phyloP scores from a whole-genome alignment of 768 basidiomycete species.

The Lactarius pseudohatsudake region DNA sequence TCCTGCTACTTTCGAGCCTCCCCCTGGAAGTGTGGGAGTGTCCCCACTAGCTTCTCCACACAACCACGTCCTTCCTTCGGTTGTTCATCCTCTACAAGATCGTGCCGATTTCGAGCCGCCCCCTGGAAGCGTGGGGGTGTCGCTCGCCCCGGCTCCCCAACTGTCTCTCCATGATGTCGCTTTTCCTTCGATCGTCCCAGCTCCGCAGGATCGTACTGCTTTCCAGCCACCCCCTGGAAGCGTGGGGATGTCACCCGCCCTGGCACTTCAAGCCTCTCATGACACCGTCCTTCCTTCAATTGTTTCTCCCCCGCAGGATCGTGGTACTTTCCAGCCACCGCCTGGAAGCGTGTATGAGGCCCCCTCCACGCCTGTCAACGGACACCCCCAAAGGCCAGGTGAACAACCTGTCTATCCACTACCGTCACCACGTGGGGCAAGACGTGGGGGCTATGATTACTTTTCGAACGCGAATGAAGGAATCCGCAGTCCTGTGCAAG shows the following conservation, averaged over 20 bases:
- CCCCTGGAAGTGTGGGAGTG: neutral
- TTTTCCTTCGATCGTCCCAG: neutral
- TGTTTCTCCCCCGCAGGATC: neutral
- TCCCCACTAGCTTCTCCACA: neutral
- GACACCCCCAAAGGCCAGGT: constrained; percentile 7
- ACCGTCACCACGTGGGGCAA: constrained; percentile 15
- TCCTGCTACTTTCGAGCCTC: constrained; percentile 11
- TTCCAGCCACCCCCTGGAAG: neutral
- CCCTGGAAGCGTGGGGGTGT: neutral
- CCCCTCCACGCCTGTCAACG: neutral
- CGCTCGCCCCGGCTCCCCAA: neutral
- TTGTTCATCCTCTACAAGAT: neutral
- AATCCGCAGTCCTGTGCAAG: constrained; percentile 10
- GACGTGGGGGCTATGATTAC: constrained; percentile 9
- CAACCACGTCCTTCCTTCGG: neutral
- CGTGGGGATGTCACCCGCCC: neutral
- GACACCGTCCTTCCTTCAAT: neutral
- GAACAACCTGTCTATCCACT: constrained; percentile 5
- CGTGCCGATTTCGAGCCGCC: neutral
- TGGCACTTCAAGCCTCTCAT: neutral
- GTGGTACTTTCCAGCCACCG: neutral
- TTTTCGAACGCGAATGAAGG: neutral
- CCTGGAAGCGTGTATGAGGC: constrained; percentile 13
- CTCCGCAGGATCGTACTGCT: neutral
- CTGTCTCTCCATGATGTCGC: neutral